phyloP scores from a whole-genome alignment of 164 flowering plant genomes.

The Paratinospora sagittata region DNA sequence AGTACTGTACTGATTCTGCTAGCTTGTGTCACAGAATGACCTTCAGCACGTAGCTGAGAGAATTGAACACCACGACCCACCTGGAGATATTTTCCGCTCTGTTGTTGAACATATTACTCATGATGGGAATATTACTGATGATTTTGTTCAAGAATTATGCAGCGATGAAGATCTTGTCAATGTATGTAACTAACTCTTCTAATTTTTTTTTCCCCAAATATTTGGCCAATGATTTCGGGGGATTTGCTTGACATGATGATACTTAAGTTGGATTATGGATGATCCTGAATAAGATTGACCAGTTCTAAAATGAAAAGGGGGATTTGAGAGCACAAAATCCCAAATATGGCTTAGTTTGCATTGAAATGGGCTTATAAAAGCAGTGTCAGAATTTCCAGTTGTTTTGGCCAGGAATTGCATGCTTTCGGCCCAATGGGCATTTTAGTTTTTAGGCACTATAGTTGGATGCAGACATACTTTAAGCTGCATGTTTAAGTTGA shows the following conservation, averaged over 20 bases:
- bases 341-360: too few species aligned
- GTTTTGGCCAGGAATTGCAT: neutral
- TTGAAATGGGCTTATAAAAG: too few species aligned
- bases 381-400: too few species aligned
- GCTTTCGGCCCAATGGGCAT: too few species aligned
- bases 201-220: neutral
- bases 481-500: neutral
- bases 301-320: too few species aligned
- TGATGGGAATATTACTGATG: slow-evolving; percentile 24
- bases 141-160: slow-evolving; percentile 47
- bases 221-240: neutral
- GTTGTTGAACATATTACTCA: slow-evolving; percentile 43
- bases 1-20: neutral
- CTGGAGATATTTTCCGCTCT: slow-evolving; percentile 52
- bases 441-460: too few species aligned
- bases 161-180: slow-evolving; percentile 43
- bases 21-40: slow-evolving; percentile 30
- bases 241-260: neutral
- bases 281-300: too few species aligned
- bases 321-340: too few species aligned
- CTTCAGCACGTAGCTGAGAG: slow-evolving; percentile 36
- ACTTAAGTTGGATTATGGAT: too few species aligned
- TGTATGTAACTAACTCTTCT: slow-evolving; percentile 32
- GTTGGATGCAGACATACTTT: too few species aligned
- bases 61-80: slow-evolving; percentile 40